A percentile compares a stretch with the other conserved stretches of the same genome.
Evolutionary conservation across 1,139 yeast genomes (phyloP).

Genomic region (Geotrichum cucujoidarum): DNA sequence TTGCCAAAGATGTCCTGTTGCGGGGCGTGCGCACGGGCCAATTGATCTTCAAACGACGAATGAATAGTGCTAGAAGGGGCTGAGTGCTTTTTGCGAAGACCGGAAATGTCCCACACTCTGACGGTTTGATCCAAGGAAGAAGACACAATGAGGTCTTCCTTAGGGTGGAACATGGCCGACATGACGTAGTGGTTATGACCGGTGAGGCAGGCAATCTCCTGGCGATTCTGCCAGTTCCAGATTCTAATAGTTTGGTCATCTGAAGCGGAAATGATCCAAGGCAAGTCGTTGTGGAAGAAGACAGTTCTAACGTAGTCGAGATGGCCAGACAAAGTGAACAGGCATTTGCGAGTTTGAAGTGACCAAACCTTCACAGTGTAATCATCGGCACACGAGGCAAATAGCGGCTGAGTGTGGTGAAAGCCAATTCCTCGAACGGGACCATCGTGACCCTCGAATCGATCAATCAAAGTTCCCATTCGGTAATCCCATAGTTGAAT

Average conservation of each 20-base stretch:
- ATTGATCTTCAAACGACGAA: constrained; percentile 71
- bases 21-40: constrained; percentile 45
- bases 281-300: constrained; percentile 90
- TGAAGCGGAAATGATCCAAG: constrained; percentile 94
- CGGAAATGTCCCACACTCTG: constrained; percentile 97
- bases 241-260: constrained; percentile 98
- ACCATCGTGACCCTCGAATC: constrained; percentile 97
- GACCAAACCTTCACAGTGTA: constrained; percentile 96
- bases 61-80: constrained; percentile 52
- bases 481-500: constrained; percentile 98
- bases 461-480: constrained; percentile 95
- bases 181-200: constrained; percentile 98
- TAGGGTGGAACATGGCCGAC: constrained; percentile 97
- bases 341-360: constrained; percentile 79
- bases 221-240: constrained; percentile 99
- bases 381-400: constrained; percentile 97
- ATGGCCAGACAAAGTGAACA: constrained; percentile 85
- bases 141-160: constrained; percentile 89
- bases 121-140: constrained; percentile 98
- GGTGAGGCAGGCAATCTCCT: constrained; percentile 93
- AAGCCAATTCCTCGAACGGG: constrained; percentile 94
- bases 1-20: constrained; percentile 93
- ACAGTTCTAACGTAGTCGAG: constrained; percentile 94
- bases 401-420: constrained; percentile 96
- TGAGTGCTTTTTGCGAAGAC: constrained; percentile 90